Base-by-base conservation (phyloP, 1,139 yeast genomes). In the Kurtzmaniella natalensis region DNA sequence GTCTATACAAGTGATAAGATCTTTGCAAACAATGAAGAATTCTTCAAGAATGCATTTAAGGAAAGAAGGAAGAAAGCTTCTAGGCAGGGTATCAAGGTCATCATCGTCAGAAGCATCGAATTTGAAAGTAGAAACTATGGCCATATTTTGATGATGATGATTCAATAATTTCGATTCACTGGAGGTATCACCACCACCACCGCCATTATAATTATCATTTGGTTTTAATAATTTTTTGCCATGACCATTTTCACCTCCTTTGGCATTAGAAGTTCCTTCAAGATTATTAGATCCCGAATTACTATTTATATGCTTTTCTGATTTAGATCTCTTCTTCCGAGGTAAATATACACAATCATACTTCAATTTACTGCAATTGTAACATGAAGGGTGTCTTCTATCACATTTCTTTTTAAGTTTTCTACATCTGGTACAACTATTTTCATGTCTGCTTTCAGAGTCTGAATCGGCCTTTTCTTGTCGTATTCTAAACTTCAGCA, bases 341-440 rank as follows among this genome's bases (percentile, higher is more conserved):
- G 55, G 75, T 3, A 70, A 63, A 43, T 73, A 74, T 15, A 52
- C 55, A 47, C 80, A 74, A 3, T 32, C 33, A 34, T 56, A 64
- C 4, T 55, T 53, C 3, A 65, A 61, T 37, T 57, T 64, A 10
- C 36, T 38, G 43, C 80, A 74, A 40, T 67, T 69, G 7, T 44
- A 37, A 41, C 80, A 73, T n/a, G 47, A 55, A 0, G 78, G 76
- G 2, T 54, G 37, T 14, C 61, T 58, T 41, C 68, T 66, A 2
- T 72, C 57, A 45, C 80, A 74, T 43, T 67, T 70, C 48, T 70
- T 72, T 52, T 74, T 73, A 30, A 71, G 50, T 30, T 61, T 53
- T 33, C 78, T 21, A 28, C 37, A 34, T 15, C 37, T 9, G 4
- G 30, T 34, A 17, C 37, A 31, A 31, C 37, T 34, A 15, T 34